phyloP scores from a whole-genome alignment of 495 filamentous ascomycete genomes.

The Massariosphaeria phaeospora region DNA sequence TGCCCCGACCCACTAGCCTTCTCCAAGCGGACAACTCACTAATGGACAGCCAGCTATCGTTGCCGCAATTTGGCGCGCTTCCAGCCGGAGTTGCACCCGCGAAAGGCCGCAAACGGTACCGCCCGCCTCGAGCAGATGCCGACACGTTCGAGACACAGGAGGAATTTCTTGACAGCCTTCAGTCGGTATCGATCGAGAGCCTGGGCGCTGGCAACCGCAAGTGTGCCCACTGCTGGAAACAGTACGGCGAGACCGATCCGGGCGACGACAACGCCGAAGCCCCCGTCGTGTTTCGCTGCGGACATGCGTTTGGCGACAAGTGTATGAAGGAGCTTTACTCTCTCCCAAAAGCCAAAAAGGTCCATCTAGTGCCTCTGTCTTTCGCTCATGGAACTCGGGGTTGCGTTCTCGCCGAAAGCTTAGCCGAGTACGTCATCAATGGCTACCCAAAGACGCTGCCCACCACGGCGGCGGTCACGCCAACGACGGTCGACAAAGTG shows the following conservation, averaged over 20 bases:
- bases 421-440: too few species aligned
- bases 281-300: slow-evolving; percentile 3
- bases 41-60: not conserved
- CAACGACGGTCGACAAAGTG: too few species aligned
- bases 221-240: slow-evolving; percentile 16
- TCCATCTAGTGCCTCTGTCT: not conserved
- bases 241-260: slow-evolving; percentile 9
- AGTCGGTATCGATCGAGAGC: not conserved
- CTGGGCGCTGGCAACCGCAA: not conserved
- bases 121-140: not conserved
- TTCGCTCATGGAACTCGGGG: not conserved
- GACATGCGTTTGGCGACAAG: slow-evolving; percentile 1
- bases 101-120: not conserved
- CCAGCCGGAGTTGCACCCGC: not conserved
- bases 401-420: too few species aligned
- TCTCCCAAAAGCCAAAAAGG: not conserved
- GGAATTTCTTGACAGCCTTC: slow-evolving; percentile 6
- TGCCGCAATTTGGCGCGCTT: not conserved
- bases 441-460: too few species aligned
- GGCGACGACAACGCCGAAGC: slow-evolving; percentile 5
- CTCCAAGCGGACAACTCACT: not conserved
- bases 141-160: slow-evolving; percentile 10
- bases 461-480: too few species aligned
- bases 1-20: not conserved
- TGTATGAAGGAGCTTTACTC: slow-evolving; percentile 4